Percentiles rank a stretch among this genome's conserved stretches.
Evolutionary conservation across 495 filamentous ascomycete species (phyloP).

Genomic region (Lophiotrema nucula): DNA sequence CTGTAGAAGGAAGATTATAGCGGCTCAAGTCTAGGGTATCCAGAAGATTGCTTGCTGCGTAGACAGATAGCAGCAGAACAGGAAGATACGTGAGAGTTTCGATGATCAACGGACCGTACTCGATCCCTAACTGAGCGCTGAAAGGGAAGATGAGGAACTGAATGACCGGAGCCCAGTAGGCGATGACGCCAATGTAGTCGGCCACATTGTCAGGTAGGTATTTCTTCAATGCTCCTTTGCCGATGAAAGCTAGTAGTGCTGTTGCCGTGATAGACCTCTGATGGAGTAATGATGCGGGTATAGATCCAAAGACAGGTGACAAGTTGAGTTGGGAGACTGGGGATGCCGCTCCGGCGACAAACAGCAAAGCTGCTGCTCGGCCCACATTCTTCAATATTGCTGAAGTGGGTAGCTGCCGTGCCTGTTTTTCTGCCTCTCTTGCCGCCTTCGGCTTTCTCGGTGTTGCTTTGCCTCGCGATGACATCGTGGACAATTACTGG

Average conservation of each 20-base stretch:
- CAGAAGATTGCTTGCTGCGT: constrained; percentile 61
- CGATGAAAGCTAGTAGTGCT: constrained; percentile 60
- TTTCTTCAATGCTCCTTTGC: constrained; percentile 52
- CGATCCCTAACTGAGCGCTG: constrained; percentile 63
- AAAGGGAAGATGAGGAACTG: constrained; percentile 66
- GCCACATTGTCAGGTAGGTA: constrained; percentile 43
- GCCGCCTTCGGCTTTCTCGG: constrained; percentile 33
- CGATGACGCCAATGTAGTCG: constrained; percentile 62
- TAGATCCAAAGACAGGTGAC: constrained; percentile 81
- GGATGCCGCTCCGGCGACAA: constrained; percentile 70
- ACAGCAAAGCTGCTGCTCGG: constrained; percentile 47
- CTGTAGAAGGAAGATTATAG: constrained; percentile 48
- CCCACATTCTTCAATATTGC: constrained; percentile 23
- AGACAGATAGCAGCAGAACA: constrained; percentile 64
- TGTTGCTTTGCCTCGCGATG: constrained; percentile 28
- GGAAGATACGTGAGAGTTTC: constrained; percentile 71
- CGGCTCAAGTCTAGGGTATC: constrained; percentile 58
- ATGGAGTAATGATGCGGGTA: constrained; percentile 72
- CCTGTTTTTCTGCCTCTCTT: constrained; percentile 26
- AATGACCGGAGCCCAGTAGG: constrained; percentile 68
- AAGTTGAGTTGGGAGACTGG: constrained; percentile 71
- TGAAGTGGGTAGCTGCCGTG: constrained; percentile 18
- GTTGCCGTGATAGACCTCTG: constrained; percentile 60
- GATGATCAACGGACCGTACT: constrained; percentile 70
- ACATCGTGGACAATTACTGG: no score